These are phyloP conservation scores for Aeminium ludgeri DNA, from an alignment of 495 filamentous ascomycete genomes.

Conservation along the genomic window DNA sequence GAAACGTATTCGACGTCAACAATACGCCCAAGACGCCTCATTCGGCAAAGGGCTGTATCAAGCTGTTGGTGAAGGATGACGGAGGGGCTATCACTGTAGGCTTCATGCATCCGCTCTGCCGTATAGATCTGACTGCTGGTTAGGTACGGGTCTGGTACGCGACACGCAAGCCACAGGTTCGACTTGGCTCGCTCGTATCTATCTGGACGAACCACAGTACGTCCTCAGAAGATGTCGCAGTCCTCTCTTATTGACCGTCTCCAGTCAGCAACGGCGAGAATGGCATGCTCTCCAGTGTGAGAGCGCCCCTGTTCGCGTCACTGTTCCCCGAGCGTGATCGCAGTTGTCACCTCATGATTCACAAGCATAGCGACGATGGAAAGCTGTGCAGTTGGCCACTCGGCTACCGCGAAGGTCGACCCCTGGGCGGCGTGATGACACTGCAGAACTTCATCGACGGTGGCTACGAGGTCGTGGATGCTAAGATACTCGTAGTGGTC, in stretches of 20 bases:
- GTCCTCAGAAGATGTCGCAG: not conserved
- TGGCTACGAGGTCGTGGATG: constrained; percentile 33
- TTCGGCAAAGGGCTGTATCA: constrained; percentile 34
- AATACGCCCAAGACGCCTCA: constrained; percentile 25
- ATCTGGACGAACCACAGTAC: constrained; percentile 21
- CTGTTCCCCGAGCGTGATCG: constrained; percentile 37
- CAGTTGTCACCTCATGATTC: constrained; percentile 35
- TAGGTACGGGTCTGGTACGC: constrained; percentile 26
- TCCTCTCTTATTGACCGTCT: not conserved
- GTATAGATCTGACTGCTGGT: not conserved
- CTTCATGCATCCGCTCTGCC: not conserved
- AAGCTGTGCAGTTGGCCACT: constrained; percentile 31
- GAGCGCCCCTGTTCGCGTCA: constrained; percentile 27
- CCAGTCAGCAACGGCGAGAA: constrained; percentile 21
- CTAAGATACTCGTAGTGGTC: constrained; percentile 38
- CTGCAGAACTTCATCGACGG: constrained; percentile 36
- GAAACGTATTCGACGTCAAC: constrained; percentile 33
- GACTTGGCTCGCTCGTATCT: constrained; percentile 23
- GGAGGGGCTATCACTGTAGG: constrained; percentile 38
- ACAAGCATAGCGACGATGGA: constrained; percentile 30
- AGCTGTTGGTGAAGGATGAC: constrained; percentile 40
- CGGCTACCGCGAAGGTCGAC: constrained; percentile 22
- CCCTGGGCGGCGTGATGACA: constrained; percentile 35
- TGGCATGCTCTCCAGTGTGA: constrained; percentile 17
- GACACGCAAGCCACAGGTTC: constrained; percentile 16